Conservation (phyloP, 163 green algal species). For the Coccomyxa subellipsoidea region DNA sequence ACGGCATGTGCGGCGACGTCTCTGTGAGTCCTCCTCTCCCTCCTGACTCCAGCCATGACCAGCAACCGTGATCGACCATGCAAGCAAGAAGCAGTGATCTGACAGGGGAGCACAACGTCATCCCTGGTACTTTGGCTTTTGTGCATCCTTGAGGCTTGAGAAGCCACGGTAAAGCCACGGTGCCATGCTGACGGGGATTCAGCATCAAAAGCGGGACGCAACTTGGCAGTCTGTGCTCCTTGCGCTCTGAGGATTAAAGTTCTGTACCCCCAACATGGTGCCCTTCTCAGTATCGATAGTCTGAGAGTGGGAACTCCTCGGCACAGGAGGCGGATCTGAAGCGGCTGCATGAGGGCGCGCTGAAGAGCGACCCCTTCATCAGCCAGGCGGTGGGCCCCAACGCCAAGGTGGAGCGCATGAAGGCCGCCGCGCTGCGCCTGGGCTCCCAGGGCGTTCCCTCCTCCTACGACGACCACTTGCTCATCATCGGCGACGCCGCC, state of each 20-base stretch:
- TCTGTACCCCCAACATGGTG: too few relatives aligned
- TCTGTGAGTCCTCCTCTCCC: slow-evolving; percentile 36
- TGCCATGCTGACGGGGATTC: too few relatives aligned
- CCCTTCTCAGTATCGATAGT: neutral
- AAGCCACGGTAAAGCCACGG: too few relatives aligned
- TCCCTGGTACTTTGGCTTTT: too few relatives aligned
- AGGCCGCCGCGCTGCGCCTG: slow-evolving; percentile 72
- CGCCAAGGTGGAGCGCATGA: slow-evolving; percentile 89
- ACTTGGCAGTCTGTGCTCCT: too few relatives aligned
- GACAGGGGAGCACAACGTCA: too few relatives aligned
- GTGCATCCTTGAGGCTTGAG: too few relatives aligned
- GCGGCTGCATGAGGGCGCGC: slow-evolving; percentile 76
- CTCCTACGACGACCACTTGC: slow-evolving; percentile 70
- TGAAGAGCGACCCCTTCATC: slow-evolving; percentile 86
- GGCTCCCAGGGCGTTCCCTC: slow-evolving; percentile 71
- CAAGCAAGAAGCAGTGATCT: too few relatives aligned
- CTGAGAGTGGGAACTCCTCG: neutral
- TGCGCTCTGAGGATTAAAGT: too few relatives aligned
- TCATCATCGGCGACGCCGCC: slow-evolving; percentile 87
- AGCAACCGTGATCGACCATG: too few relatives aligned
- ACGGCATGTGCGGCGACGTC: slow-evolving; percentile 71
- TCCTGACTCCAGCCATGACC: neutral
- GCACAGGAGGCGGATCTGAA: slow-evolving; percentile 46
- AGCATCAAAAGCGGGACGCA: too few relatives aligned
- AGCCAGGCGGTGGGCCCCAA: slow-evolving; percentile 76